Conservation (phyloP, 2,329 filamentous ascomycete genomes). For the Neofusicoccum parvum region DNA sequence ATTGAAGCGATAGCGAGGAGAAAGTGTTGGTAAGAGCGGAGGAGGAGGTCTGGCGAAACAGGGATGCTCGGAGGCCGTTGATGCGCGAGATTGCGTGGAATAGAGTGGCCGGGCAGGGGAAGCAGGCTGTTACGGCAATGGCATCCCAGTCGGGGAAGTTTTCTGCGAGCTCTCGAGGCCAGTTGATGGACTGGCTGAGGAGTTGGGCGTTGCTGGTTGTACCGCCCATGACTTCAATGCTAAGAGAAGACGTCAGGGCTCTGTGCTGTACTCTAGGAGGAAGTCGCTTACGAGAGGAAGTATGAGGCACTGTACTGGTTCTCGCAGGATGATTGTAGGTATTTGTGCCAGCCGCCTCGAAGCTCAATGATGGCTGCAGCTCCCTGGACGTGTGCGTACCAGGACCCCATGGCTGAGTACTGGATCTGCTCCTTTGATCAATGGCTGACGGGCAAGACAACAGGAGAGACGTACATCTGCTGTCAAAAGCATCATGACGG, state of each 20-base stretch:
- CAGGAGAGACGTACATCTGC: background rate
- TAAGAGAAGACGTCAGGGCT: background rate
- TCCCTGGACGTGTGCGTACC: background rate
- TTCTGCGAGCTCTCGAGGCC: background rate
- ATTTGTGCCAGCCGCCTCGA: background rate
- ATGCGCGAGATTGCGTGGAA: background rate
- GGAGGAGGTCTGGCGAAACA: background rate
- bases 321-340: background rate
- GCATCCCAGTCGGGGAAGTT: background rate
- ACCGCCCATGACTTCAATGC: background rate
- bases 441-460: background rate
- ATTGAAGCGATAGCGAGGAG: no score
- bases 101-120: background rate
- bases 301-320: background rate
- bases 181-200: background rate
- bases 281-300: background rate
- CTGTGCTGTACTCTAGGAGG: no score
- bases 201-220: background rate
- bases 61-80: background rate
- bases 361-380: background rate
- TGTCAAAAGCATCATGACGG: background rate
- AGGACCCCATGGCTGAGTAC: background rate
- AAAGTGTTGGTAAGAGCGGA: no score
- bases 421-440: background rate
- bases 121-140: background rate